Evolutionary conservation across 2,329 filamentous ascomycete genomes (phyloP).

Genomic region (Kalmusia sp.): DNA sequence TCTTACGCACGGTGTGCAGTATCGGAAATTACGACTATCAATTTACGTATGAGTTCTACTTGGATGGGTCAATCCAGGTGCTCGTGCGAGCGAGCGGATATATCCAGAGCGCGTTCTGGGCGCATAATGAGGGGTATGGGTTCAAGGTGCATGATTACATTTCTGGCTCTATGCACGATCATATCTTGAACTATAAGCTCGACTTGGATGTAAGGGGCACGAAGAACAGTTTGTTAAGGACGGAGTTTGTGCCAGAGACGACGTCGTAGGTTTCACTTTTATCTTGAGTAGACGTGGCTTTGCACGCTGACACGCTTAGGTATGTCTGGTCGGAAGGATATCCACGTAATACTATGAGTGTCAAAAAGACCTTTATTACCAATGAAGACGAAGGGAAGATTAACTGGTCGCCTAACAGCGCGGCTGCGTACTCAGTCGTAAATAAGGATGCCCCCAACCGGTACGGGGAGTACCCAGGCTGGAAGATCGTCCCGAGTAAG

Average conservation of each 20-base stretch:
- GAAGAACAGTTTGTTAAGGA: constrained; percentile 33
- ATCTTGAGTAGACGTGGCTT: too few species aligned
- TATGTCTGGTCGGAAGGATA: constrained; percentile 54
- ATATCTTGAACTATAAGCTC: constrained; percentile 47
- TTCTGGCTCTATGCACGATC: constrained; percentile 42
- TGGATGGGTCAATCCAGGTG: constrained; percentile 24
- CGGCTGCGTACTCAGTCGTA: background rate
- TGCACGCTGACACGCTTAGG: too few species aligned
- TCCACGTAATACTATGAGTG: constrained; percentile 59
- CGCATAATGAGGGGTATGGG: constrained; percentile 35
- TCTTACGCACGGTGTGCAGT: constrained; percentile 54
- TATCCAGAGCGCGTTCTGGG: constrained; percentile 22
- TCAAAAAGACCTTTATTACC: constrained; percentile 49
- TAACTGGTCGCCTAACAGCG: constrained; percentile 20
- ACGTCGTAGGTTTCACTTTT: background rate
- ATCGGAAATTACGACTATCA: constrained; percentile 46
- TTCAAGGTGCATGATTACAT: constrained; percentile 43
- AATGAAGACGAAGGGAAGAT: constrained; percentile 44
- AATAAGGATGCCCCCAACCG: background rate
- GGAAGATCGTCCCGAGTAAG: background rate
- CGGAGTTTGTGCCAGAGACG: constrained; percentile 27
- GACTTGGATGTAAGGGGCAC: constrained; percentile 43
- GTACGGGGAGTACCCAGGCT: background rate
- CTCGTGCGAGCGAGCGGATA: constrained; percentile 27
- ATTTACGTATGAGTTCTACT: constrained; percentile 20